Base-by-base conservation (phyloP, 2,329 filamentous ascomycete genomes). In the Fusarium sulawesiense region DNA sequence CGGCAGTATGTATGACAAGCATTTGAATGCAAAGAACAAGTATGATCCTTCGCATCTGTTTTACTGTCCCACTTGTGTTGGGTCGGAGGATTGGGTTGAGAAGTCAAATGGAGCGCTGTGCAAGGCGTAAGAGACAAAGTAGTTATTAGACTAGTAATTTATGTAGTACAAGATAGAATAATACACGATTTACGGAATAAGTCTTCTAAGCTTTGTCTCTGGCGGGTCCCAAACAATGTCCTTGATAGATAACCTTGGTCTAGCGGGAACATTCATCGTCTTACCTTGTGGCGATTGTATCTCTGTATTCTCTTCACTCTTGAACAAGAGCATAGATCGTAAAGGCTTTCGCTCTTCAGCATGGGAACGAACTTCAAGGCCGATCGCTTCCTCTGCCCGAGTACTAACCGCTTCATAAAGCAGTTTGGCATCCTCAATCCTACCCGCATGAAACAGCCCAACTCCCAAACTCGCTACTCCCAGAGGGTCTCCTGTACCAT, bases 31-130 rank as follows among this genome's bases (percentile, higher is more conserved):
- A 1, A 70, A 70, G 49, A 61, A 16, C 9, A 70, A 60, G 32
- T 70, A 67, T 20, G 66, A 70, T n/a, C 67, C 66, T 6, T 56
- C 7, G 3, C 60, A 70, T 47, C n/a, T 56, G 3, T 68, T 70
- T 7, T 70, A 68, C 16, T 70, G 67, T 5, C 67, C 67, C 5
- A 70, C 67, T 6, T 70, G 67, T 16, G 66, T 70, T 14, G 67
- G 67, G 7, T 67, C 67, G 3, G 67, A 70, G 7, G 49, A 46
- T 0, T 70, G 59, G 42, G 16, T 70, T 11, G 67, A 67, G 9
- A 49, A 4, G 1, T 51, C 66, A 3, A 54, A 67, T 8, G 67
- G 67, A 0, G 58, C 67, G 4, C 30, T 68, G 3, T 70, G 67
- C 25, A 68, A 41, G 30, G 49, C 34, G 0, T 45, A 42, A 37